Base-by-base conservation (phyloP, 2,329 filamentous ascomycete species). In the Aspergillus sp. region DNA sequence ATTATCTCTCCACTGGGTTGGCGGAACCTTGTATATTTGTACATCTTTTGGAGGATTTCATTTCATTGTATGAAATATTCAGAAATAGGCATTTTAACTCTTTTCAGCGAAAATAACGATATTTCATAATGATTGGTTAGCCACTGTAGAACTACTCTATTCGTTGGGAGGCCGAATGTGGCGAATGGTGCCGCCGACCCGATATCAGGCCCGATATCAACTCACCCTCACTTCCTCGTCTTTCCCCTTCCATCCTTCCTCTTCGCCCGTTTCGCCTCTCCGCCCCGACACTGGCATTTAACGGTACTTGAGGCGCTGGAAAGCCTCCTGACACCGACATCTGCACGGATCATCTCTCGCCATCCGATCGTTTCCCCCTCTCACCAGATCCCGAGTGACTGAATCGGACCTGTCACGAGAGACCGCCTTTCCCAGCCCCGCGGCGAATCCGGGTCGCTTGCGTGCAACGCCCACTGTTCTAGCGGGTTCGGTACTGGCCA, bases 51-150 rank as follows among this genome's bases (percentile, higher is more conserved):
- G 49, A 40, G 41, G 35, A 59, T 43, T 50, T 44, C 46, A 22
- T 58, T 57, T 38, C 35, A n/a, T 38, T 60, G 53, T 59, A 59
- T 49, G 55, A 47, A 54, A 50, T 45, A 22, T 49, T 54, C 40
- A 41, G 32, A 41, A 57, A 52, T 55, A 52, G 35, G 50, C 26
- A 20, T 50, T 50, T 52, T 52, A 30, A 30, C 26, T 30, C 6
- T 30, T 11, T 11, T 30, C 22, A 30, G 9, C 26, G 10, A 11
- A 30, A 30, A 10, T 30, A 30, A 30, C 10, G 26, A 30, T 30
- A 10, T 8, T 10, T 24, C 22, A 24, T 11, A 30, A 7, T 30
- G 26, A 2, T 30, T 24, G 3, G 26, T 30, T 8, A 30, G 26
- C 26, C 8, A 11, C 26, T 8, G 26, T 30, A 30, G 26, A 7